Base-by-base conservation (phyloP, 805 yeast species). In the Candida ipomoeae region DNA sequence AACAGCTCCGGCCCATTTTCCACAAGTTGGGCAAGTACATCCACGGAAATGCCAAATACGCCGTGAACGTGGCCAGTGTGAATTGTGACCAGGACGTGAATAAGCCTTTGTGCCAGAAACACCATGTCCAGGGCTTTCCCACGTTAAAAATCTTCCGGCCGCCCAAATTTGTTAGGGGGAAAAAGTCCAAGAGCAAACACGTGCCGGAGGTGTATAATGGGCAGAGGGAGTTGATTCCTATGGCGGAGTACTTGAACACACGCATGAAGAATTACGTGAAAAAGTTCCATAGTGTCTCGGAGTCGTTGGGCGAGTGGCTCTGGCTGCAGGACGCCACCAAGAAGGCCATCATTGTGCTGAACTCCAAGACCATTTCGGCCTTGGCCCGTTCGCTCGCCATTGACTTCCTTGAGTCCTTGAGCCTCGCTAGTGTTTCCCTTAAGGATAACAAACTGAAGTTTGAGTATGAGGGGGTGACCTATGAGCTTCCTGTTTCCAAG, bases 91-190 rank as follows among this genome's bases (percentile, higher is more conserved):
- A 79, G 46, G 79, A 75, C 3, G 63, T 63, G 49, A 90, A 90
- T 64, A 82, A 84, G 67, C 77, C 71, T 33, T 63, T 94, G 3
- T 94, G 99, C 70, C 69, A 82, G 20, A 68, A 77, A 49, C 77
- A 85, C 65, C 74, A 78, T 48, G 70, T 94, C 31, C 74, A 80
- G 57, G 96, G 96, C 0, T 92, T 79, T 67, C 99, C 99, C 7
- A 88, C 97, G 0, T 65, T 94, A 31, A 68, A 84, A 70, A 84
- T 85, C 3, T 91, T 86, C 69, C 78, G 92, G 60, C 96, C 97
- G 1, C 90, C 94, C 18, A 88, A 87, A 61, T 70, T 64, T 46
- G 62, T 60, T n/a, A 53, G 60, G 36, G 62, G 68, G 60, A 23
- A 55, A 55, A 14, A 42, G 33, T 51, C 51, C 34, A 49, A 47